Percentiles rank a stretch among this genome's conserved stretches.
These are phyloP conservation scores for Cyberlindnera mississippiensis DNA, from an alignment of 805 yeast genomes.

Conservation along the genomic window DNA sequence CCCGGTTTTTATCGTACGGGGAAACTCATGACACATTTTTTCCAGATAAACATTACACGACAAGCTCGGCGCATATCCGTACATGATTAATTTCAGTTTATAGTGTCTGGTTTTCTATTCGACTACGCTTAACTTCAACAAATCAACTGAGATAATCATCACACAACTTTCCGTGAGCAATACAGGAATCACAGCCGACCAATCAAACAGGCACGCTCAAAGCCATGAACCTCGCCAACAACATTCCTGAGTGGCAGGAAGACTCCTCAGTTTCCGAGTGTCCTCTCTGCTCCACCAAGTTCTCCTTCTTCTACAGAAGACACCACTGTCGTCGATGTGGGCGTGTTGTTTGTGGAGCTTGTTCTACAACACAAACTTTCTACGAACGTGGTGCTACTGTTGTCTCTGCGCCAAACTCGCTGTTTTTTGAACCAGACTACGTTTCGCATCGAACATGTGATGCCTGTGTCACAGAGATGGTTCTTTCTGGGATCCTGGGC, in stretches of 20 bases:
- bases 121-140: too few species aligned
- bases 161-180: too few species aligned
- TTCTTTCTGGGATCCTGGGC: slow-evolving; percentile 4
- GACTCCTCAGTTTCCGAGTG: slow-evolving; percentile 55
- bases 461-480: slow-evolving; percentile 61
- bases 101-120: too few species aligned
- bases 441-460: slow-evolving; percentile 73
- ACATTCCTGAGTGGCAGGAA: slow-evolving; percentile 61
- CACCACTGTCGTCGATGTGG: slow-evolving; percentile 89
- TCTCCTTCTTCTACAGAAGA: slow-evolving; percentile 61
- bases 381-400: slow-evolving; percentile 60
- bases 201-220: not conserved
- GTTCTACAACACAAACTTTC: slow-evolving; percentile 50
- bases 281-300: slow-evolving; percentile 47
- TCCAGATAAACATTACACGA: too few species aligned
- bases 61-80: too few species aligned
- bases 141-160: too few species aligned
- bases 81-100: too few species aligned
- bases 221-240: not conserved
- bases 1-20: too few species aligned
- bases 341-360: slow-evolving; percentile 65
- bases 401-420: slow-evolving; percentile 48
- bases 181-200: too few species aligned
- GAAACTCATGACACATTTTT: too few species aligned
- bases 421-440: slow-evolving; percentile 43